phyloP scores from a whole-genome alignment of 2,329 filamentous ascomycete genomes.

The Fusarium clavum region DNA sequence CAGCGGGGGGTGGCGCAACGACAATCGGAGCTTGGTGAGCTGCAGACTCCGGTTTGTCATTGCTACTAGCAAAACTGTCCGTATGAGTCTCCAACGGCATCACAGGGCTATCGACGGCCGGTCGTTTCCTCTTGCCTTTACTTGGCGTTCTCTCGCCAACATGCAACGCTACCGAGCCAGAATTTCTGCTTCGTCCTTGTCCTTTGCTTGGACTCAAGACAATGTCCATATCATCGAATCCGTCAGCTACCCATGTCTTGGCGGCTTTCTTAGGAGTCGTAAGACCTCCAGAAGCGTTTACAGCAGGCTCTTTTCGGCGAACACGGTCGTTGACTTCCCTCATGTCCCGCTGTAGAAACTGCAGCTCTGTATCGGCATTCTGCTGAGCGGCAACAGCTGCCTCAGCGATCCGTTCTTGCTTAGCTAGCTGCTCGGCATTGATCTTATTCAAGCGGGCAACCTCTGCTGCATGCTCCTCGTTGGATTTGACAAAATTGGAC shows the following conservation, averaged over 20 bases:
- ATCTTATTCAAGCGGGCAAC: constrained; percentile 71
- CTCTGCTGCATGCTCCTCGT: constrained; percentile 71
- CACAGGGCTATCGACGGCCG: constrained; percentile 73
- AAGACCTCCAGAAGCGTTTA: constrained; percentile 32
- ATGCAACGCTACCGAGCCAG: constrained; percentile 57
- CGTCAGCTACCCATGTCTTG: constrained; percentile 74
- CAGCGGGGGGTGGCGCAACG: constrained; percentile 45
- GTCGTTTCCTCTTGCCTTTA: constrained; percentile 77
- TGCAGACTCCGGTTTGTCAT: constrained; percentile 42
- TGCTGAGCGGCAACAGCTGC: constrained; percentile 73
- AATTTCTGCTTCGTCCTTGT: constrained; percentile 55
- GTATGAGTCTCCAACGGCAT: constrained; percentile 67
- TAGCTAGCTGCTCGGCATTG: constrained; percentile 72
- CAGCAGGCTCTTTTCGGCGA: constrained; percentile 59
- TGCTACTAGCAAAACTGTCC: constrained; percentile 55
- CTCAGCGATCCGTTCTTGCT: constrained; percentile 73
- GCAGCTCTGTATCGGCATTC: constrained; percentile 74
- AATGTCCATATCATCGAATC: constrained; percentile 77
- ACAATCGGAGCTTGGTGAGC: constrained; percentile 35
- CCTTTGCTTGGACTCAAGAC: constrained; percentile 65
- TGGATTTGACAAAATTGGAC: constrained; percentile 71
- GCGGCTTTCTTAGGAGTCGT: constrained; percentile 71
- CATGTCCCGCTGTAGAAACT: constrained; percentile 79
- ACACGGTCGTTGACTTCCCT: constrained; percentile 66
- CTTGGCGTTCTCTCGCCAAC: constrained; percentile 70